These are phyloP conservation scores for Anethum foeniculum DNA, from an alignment of 140 eudicot genomes.

Conservation along the genomic window DNA sequence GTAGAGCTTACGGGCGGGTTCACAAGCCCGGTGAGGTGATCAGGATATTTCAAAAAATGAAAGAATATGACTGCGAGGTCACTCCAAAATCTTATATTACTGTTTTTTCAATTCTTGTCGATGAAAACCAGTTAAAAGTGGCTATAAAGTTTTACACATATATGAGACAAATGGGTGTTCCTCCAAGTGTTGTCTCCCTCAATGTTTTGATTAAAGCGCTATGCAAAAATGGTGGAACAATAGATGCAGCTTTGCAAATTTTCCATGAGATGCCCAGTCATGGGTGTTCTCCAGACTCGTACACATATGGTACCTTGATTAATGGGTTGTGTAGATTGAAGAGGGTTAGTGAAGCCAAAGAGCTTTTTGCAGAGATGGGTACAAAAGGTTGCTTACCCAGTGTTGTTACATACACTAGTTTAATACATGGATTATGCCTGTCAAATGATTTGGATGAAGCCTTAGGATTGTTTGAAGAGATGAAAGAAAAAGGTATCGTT, in stretches of 20 bases:
- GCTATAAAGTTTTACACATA: slow-evolving; percentile 65
- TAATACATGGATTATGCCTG: slow-evolving; percentile 66
- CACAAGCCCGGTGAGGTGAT: slow-evolving; percentile 76
- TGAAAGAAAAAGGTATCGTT: slow-evolving; percentile 43
- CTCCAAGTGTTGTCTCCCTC: slow-evolving; percentile 65
- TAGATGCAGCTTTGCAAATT: slow-evolving; percentile 61
- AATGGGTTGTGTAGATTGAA: slow-evolving; percentile 62
- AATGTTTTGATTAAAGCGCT: slow-evolving; percentile 84
- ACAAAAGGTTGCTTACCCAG: slow-evolving; percentile 57
- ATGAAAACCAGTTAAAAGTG: slow-evolving; percentile 63
- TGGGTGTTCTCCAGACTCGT: slow-evolving; percentile 64
- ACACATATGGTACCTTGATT: slow-evolving; percentile 79
- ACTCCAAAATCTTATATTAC: slow-evolving; percentile 52
- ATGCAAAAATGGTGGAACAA: slow-evolving; percentile 52
- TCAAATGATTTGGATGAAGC: slow-evolving; percentile 62
- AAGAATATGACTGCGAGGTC: slow-evolving; percentile 52
- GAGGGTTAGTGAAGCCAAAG: slow-evolving; percentile 51
- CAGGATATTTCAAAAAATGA: slow-evolving; percentile 58
- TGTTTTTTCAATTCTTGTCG: slow-evolving; percentile 66
- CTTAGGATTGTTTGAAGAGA: slow-evolving; percentile 48
- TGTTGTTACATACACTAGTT: slow-evolving; percentile 67
- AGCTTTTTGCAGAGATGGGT: slow-evolving; percentile 68
- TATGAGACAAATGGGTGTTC: slow-evolving; percentile 64
- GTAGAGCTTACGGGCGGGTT: slow-evolving; percentile 80
- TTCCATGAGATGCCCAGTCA: slow-evolving; percentile 82